Evolutionary conservation across 116 monocot species (phyloP), one percentile per base, ranked within the genome.

Genomic region (Papilionanthe hybrid): DNA sequence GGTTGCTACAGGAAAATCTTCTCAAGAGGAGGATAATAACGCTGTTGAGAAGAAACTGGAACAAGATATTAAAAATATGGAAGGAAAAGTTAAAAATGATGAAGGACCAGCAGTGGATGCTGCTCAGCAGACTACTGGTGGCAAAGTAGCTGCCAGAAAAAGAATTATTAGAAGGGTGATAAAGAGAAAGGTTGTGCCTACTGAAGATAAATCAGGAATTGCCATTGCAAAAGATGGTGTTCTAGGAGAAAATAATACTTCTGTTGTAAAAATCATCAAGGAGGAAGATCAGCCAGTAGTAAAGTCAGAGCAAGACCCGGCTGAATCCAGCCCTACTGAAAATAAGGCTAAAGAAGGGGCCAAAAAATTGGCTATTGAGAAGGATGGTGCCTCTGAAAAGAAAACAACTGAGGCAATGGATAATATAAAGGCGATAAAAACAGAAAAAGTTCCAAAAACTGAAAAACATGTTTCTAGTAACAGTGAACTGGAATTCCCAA

Each of bases 121-220:
- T 77, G 4, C n/a, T 55, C 27, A 9, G 25, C 84, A 85, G 28
- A 81, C 77, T 74, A 74, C 76, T 55, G 77, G n/a, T 0, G 81
- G 73, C 10, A 90, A 90, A 84, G 75, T 66, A 42, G 11, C 71
- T 80, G 89, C 82, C 68, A 96, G 88, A 82, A 96, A 90, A 82
- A 93, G 90, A 89, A 83, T 96, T 18, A 86, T 96, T 43, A 90
- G 81, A 88, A 93, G 86, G 78, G 81, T 96, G 28, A 81, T 93
- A 29, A 96, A 86, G 78, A 86, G 84, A 82, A 96, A 91, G 76
- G 85, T 93, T 78, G 42, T 81, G 19, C 57, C 75, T 72, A 72
- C 79, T 67, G 79, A 66, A 72, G 82, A 42, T 2, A 94, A 95
- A 66, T 81, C 73, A 56, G 77, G 27, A 53, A 23, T 23, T 66